Conservation (phyloP, 345 rosid genomes). For the Eucalyptus victrix region DNA sequence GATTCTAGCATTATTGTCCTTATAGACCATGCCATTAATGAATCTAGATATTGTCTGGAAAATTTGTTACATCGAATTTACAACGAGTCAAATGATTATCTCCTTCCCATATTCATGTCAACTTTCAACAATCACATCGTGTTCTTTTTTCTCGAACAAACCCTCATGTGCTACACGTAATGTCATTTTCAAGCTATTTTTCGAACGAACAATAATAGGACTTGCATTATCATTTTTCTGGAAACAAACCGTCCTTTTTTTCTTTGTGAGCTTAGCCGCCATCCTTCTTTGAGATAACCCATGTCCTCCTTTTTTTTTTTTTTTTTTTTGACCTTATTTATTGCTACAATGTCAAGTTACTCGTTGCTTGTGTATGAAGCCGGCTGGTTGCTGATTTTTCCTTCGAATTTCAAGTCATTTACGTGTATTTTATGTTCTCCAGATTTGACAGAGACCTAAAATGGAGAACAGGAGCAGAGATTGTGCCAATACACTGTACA, state of each 20-base stretch:
- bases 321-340: background rate
- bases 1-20: background rate
- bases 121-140: background rate
- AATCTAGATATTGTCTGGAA: background rate
- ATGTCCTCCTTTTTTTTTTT: background rate
- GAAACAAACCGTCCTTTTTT: background rate
- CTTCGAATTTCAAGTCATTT: background rate
- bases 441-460: conserved; percentile 52
- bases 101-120: background rate
- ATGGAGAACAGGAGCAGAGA: conserved; percentile 45
- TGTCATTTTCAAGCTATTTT: background rate
- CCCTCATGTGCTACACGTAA: background rate
- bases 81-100: background rate
- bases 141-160: background rate
- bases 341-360: background rate
- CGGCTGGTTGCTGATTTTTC: background rate
- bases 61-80: background rate
- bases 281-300: background rate
- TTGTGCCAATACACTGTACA: conserved; percentile 34
- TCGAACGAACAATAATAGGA: background rate
- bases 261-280: background rate
- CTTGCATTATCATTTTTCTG: background rate
- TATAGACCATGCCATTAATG: background rate
- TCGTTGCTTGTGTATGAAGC: background rate
- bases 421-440: background rate